A percentile compares a stretch with the other conserved stretches of the same genome.
Evolutionary conservation across 768 basidiomycete species (phyloP).

Genomic region (Suillus brevipes): DNA sequence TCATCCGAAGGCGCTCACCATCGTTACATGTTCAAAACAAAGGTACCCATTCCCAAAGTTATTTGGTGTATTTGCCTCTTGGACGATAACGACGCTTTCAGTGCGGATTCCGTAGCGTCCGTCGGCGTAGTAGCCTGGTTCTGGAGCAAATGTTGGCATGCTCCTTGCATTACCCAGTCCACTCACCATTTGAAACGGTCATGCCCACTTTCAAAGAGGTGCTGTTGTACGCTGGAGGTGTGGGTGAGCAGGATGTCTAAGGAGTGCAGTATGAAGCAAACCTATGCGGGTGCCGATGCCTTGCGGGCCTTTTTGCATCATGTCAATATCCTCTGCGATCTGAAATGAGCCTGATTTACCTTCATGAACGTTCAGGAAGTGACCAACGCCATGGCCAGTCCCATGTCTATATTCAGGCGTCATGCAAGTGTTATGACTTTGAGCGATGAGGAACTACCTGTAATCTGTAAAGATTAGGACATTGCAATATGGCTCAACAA

Average conservation of each 20-base stretch:
- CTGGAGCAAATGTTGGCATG: slow-evolving; percentile 32
- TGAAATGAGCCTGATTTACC: slow-evolving; percentile 24
- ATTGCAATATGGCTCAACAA: slow-evolving; percentile 7
- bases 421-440: not conserved
- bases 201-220: slow-evolving; percentile 78
- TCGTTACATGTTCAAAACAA: slow-evolving; percentile 82
- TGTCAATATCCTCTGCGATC: slow-evolving; percentile 7
- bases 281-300: slow-evolving; percentile 49
- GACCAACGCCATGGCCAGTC: slow-evolving; percentile 94
- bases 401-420: slow-evolving; percentile 58
- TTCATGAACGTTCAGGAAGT: slow-evolving; percentile 95
- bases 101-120: slow-evolving; percentile 91
- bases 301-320: slow-evolving; percentile 46
- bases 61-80: slow-evolving; percentile 67
- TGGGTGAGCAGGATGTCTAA: not conserved
- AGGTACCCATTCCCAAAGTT: slow-evolving; percentile 85
- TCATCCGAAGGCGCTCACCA: slow-evolving; percentile 52
- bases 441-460: slow-evolving; percentile 37
- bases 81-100: slow-evolving; percentile 84
- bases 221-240: slow-evolving; percentile 58
- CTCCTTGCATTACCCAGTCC: not conserved
- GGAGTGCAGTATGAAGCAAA: slow-evolving; percentile 16
- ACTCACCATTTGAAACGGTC: slow-evolving; percentile 80
- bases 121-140: slow-evolving; percentile 92
- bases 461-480: slow-evolving; percentile 44